Percentiles rank a stretch among this genome's conserved stretches.
phyloP scores from a whole-genome alignment of 1,284 basidiomycete genomes.

The Pholiota adiposa region DNA sequence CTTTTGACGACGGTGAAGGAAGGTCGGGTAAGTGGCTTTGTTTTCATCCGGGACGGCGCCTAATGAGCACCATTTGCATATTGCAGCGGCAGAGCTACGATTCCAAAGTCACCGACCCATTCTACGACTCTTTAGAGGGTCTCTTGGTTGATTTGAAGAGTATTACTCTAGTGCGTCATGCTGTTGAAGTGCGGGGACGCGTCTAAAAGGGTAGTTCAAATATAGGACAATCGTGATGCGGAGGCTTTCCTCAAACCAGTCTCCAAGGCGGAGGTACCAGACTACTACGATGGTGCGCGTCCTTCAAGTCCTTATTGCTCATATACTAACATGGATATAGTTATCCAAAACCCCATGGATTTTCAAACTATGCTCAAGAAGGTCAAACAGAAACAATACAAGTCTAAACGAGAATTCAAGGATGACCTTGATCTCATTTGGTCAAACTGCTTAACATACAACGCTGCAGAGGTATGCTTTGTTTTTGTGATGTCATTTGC shows the following conservation, averaged over 20 bases:
- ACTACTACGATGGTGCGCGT: conserved; percentile 83
- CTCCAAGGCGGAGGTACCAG: conserved; percentile 83
- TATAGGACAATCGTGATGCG: conserved; percentile 84
- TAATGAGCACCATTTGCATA: conserved; percentile 17
- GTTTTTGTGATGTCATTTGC: neutral
- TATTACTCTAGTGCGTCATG: conserved; percentile 68
- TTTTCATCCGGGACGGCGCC: conserved; percentile 14
- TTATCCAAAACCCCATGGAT: conserved; percentile 94
- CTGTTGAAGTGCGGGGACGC: conserved; percentile 21
- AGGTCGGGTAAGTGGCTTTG: conserved; percentile 59
- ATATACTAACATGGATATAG: conserved; percentile 42
- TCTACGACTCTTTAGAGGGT: conserved; percentile 90
- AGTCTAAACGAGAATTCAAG: conserved; percentile 92
- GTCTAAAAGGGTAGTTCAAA: conserved; percentile 26
- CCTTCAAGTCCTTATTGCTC: conserved; percentile 1
- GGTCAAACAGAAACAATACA: conserved; percentile 90
- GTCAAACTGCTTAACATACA: conserved; percentile 95
- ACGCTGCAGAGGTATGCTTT: conserved; percentile 81
- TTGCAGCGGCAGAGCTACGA: conserved; percentile 63
- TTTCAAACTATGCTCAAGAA: conserved; percentile 91
- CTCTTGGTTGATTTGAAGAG: conserved; percentile 82
- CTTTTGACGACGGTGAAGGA: conserved; percentile 78
- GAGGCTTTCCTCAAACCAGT: conserved; percentile 91
- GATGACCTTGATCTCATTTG: conserved; percentile 96
- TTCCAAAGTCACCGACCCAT: conserved; percentile 81